Percentiles rank a stretch among this genome's conserved stretches.
These are phyloP conservation scores for Galerina sulciceps DNA, from an alignment of 768 basidiomycete genomes.

Conservation along the genomic window DNA sequence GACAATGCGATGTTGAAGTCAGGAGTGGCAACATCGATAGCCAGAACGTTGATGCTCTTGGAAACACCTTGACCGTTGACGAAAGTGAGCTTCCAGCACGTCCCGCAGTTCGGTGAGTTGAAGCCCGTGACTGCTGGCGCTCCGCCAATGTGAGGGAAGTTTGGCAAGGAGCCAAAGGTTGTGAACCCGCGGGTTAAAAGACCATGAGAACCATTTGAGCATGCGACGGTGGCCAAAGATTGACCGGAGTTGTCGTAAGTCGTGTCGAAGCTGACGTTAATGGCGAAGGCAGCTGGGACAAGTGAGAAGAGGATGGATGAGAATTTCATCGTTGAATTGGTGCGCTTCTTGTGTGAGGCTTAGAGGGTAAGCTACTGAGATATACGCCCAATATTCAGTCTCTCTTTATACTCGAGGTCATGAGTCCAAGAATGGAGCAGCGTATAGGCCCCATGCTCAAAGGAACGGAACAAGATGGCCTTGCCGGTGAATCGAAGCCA, in stretches of 20 bases:
- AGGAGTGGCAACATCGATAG: constrained; percentile 51
- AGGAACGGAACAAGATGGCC: too few relatives aligned
- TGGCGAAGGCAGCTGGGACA: constrained; percentile 27
- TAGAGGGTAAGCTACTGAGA: neutral
- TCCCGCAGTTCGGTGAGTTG: constrained; percentile 58
- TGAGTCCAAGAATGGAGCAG: too few relatives aligned
- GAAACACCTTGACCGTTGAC: constrained; percentile 30
- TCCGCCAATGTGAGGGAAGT: constrained; percentile 65
- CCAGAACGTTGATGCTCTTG: constrained; percentile 50
- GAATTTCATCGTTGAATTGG: constrained; percentile 35
- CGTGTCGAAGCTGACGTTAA: constrained; percentile 46
- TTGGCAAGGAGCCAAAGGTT: constrained; percentile 55
- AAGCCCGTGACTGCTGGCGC: constrained; percentile 53
- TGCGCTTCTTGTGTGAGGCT: neutral
- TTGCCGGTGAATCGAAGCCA: too few relatives aligned
- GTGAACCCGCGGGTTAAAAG: constrained; percentile 47
- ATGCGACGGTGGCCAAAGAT: constrained; percentile 47
- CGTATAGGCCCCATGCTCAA: too few relatives aligned
- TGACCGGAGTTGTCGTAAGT: constrained; percentile 48
- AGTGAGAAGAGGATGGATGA: constrained; percentile 25
- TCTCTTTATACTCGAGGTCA: too few relatives aligned
- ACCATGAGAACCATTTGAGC: constrained; percentile 55
- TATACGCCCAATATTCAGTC: neutral
- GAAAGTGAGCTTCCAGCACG: constrained; percentile 64
- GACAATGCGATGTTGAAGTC: constrained; percentile 53